phyloP scores from a whole-genome alignment of 2,329 filamentous ascomycete genomes.

The Sporothrix variecibatus region DNA sequence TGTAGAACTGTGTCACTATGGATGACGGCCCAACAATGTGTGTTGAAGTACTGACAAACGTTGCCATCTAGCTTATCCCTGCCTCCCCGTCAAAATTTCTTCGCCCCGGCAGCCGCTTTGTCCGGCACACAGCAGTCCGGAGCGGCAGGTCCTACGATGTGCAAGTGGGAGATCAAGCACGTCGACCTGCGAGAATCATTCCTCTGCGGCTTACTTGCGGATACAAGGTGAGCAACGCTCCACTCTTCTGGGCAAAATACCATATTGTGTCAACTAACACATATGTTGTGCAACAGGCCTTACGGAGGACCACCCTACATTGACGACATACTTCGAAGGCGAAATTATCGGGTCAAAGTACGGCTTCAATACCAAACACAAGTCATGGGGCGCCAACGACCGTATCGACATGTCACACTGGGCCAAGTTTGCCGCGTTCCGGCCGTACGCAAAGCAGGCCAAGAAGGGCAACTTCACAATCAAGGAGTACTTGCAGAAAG shows the following conservation, averaged over 20 bases:
- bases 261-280: neutral
- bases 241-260: neutral
- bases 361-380: slow-evolving; percentile 86
- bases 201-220: slow-evolving; percentile 90
- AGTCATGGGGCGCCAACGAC: slow-evolving; percentile 87
- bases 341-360: slow-evolving; percentile 97
- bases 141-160: slow-evolving; percentile 90
- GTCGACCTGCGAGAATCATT: slow-evolving; percentile 94
- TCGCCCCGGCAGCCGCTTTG: slow-evolving; percentile 83
- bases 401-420: slow-evolving; percentile 93
- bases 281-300: slow-evolving; percentile 60
- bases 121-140: slow-evolving; percentile 88
- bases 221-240: slow-evolving; percentile 73
- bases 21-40: neutral
- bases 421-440: slow-evolving; percentile 85
- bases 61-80: slow-evolving; percentile 64
- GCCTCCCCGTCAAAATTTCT: slow-evolving; percentile 84
- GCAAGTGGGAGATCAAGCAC: slow-evolving; percentile 94
- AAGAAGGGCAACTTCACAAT: slow-evolving; percentile 59
- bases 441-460: slow-evolving; percentile 65
- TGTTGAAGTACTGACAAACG: neutral
- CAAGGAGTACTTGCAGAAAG: slow-evolving; percentile 74
- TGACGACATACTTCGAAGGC: slow-evolving; percentile 97
- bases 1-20: neutral
- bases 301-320: slow-evolving; percentile 92